Conservation (phyloP, 192 early-diverging fungal genomes). For the Linnemannia hyalina region DNA sequence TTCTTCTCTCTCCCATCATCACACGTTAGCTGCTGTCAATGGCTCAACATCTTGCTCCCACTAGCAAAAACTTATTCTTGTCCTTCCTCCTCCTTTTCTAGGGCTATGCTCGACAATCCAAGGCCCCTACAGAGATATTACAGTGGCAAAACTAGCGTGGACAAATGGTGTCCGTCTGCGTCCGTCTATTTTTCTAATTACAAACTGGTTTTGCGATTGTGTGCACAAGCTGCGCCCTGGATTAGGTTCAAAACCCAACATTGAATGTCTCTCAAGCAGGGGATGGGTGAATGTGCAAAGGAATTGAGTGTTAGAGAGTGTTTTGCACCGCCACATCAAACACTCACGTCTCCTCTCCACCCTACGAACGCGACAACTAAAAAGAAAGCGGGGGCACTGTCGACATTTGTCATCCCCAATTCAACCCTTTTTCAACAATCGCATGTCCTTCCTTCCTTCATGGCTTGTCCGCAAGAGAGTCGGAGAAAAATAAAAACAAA, state of each 20-base stretch:
- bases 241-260: background rate
- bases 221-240: background rate
- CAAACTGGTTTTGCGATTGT: background rate
- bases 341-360: background rate
- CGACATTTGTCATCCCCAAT: background rate
- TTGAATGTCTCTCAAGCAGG: background rate
- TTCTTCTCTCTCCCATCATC: no score
- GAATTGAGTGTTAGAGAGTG: background rate
- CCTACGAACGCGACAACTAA: background rate
- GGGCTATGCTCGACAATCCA: no score
- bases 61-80: background rate
- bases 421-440: background rate
- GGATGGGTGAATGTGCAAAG: background rate
- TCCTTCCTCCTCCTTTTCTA: background rate
- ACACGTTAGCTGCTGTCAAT: no score
- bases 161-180: no score
- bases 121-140: no score
- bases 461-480: background rate
- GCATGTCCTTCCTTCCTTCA: background rate
- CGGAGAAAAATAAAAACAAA: no score
- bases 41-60: no score
- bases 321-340: background rate
- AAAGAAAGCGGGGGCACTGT: background rate
- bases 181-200: no score
- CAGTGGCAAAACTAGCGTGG: no score